Conservation (phyloP, 225 moss, liverwort and hornwort species). For the Anthoceros angustus region DNA sequence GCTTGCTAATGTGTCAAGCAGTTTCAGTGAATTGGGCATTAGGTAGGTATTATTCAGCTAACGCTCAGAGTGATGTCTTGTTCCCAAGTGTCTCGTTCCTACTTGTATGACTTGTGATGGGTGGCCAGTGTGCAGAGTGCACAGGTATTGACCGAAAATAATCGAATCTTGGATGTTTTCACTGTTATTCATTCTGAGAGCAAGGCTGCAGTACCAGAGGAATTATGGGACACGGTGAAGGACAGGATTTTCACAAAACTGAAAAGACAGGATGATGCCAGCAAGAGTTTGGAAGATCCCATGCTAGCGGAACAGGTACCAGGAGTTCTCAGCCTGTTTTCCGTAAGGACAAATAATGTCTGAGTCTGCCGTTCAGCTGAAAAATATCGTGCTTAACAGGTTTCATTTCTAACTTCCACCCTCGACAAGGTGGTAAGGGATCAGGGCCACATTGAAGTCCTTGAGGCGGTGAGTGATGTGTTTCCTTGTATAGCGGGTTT, state of each 20-base stretch:
- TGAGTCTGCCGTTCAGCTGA: not conserved
- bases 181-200: slow-evolving; percentile 43
- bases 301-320: slow-evolving; percentile 64
- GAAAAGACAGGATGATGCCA: slow-evolving; percentile 42
- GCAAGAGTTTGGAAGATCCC: slow-evolving; percentile 33
- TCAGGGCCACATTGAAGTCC: slow-evolving; percentile 48
- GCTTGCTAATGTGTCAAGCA: slow-evolving; percentile 65
- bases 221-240: slow-evolving; percentile 44
- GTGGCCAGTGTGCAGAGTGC: slow-evolving; percentile 72
- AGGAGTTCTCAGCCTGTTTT: slow-evolving; percentile 7
- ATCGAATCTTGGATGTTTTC: slow-evolving; percentile 55
- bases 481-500: slow-evolving; percentile 1
- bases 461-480: slow-evolving; percentile 66
- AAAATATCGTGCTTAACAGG: slow-evolving; percentile 27
- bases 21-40: slow-evolving; percentile 79
- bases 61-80: not conserved
- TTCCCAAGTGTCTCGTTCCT: not conserved
- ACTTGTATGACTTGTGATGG: slow-evolving; percentile 5
- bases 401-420: slow-evolving; percentile 63
- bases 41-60: slow-evolving; percentile 23
- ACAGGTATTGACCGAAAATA: slow-evolving; percentile 42
- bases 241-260: slow-evolving; percentile 52
- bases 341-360: not conserved
- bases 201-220: slow-evolving; percentile 40
- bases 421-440: slow-evolving; percentile 60